Evolutionary conservation across 768 basidiomycete species (phyloP), one percentile per base, ranked within the genome.

Genomic region (Xerocomellus dryophilus): DNA sequence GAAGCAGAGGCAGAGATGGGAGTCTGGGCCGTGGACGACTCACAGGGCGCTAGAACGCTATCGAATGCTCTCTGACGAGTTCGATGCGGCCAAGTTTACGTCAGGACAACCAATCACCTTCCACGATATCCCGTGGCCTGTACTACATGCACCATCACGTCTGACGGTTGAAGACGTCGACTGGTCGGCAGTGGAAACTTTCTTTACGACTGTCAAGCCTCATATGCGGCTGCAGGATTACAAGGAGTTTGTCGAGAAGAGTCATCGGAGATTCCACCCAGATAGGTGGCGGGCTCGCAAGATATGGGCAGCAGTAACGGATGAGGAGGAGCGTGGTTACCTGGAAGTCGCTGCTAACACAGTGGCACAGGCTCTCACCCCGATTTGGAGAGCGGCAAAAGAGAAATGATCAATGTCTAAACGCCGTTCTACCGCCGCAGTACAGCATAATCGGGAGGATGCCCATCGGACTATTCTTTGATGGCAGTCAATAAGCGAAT

Each of bases 241-340:
- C 70, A 82, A 79, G 62, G 67, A 66, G 2, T 78, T 91, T 51
- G 76, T 92, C 4, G 81, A 88, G 71, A 83, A 82, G 62, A 86
- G 84, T 60, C 81, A 90, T 61, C 77, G 81, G 38, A 73, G 88
- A 47, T 92, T 90, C 66, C 91, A 91, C 60, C 87, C 88, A 2
- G 90, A 92, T 67, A 73, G 86, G 55, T 93, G 88, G 90, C 75
- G 83, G 40, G 82, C 85, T 29, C 76, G 85, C 39, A 81, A 81
- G 27, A 70, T 91, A 34, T 74, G 88, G 63, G 74, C 74, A 53
- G 80, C 80, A 43, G 77, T 88, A 43, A 61, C 66, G 21, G 83
- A 88, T 54, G 83, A 83, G 44, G 71, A 76, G 43, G 79, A 83
- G 62, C 77, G 81, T 56, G 75, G 74, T 36, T 83, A 77, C 59